Evolutionary conservation across 345 rosid genomes (phyloP).

Genomic region (Carallia brachiata): DNA sequence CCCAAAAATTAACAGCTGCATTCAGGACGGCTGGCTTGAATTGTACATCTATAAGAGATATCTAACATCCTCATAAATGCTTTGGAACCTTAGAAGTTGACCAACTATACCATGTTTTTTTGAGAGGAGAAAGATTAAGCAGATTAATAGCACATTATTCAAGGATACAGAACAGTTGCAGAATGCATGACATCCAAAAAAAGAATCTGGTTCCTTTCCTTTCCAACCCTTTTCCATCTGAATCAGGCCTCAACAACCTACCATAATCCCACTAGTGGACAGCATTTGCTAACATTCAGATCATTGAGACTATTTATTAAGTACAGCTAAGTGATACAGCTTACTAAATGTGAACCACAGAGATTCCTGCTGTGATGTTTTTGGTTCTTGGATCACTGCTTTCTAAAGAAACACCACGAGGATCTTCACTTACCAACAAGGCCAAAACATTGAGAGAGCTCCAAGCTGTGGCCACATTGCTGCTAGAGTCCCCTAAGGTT

Average conservation of each 20-base stretch:
- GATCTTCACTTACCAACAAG: constrained; percentile 88
- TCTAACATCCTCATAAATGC: too few species aligned
- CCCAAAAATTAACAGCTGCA: too few species aligned
- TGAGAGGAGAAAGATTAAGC: too few species aligned
- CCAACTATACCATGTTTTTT: too few species aligned
- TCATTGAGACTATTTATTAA: constrained; percentile 2
- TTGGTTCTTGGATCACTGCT: constrained; percentile 67
- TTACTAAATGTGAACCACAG: constrained; percentile 53
- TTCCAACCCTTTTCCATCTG: constrained; percentile 4
- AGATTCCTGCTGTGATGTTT: constrained; percentile 56
- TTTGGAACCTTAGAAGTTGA: too few species aligned
- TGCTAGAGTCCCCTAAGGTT: constrained; percentile 46
- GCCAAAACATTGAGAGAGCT: constrained; percentile 69
- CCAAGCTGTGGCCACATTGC: constrained; percentile 60
- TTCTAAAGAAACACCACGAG: constrained; percentile 78
- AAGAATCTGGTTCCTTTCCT: neutral
- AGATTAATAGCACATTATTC: neutral
- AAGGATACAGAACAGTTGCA: neutral
- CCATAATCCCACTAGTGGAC: neutral
- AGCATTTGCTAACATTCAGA: neutral
- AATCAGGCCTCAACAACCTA: neutral
- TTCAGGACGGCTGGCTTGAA: too few species aligned
- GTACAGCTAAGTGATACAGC: constrained; percentile 1
- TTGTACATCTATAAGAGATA: too few species aligned
- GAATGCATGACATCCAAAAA: neutral